Conservation (phyloP, 768 basidiomycete genomes). For the Suillus placidus region DNA sequence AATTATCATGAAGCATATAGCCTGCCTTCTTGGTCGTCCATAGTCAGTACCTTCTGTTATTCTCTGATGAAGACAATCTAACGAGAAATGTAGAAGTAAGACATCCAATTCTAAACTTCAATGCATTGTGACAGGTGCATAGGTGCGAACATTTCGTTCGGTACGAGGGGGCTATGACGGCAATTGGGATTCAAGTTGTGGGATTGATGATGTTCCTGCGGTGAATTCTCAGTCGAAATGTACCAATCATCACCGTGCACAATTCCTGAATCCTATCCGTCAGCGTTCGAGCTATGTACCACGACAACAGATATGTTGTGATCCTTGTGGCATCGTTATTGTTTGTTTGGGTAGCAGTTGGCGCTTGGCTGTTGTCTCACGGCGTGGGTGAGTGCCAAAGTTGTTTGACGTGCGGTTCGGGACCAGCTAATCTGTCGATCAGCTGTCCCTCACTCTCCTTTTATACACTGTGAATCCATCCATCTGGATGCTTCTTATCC, state of each 20-base stretch:
- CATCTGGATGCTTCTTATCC: constrained; percentile 26
- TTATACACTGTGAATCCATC: constrained; percentile 16
- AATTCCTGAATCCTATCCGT: not conserved
- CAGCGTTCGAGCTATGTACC: constrained; percentile 26
- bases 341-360: constrained; percentile 45
- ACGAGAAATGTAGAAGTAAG: constrained; percentile 12
- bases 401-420: not conserved
- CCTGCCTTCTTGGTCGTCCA: constrained; percentile 18
- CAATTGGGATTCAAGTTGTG: constrained; percentile 40
- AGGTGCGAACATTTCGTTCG: constrained; percentile 52
- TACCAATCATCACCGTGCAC: not conserved
- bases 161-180: constrained; percentile 52
- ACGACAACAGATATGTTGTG: constrained; percentile 12
- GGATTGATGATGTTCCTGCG: constrained; percentile 50
- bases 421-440: constrained; percentile 5
- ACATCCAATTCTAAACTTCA: not conserved
- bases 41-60: not conserved
- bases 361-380: constrained; percentile 56
- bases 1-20: constrained; percentile 17
- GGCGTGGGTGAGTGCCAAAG: constrained; percentile 47
- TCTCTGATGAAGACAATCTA: not conserved
- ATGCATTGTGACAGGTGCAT: constrained; percentile 1
- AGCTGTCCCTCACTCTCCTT: constrained; percentile 19
- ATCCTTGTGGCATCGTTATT: constrained; percentile 35
- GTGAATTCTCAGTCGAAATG: constrained; percentile 24